These are phyloP conservation scores for Xylaria arbuscula DNA, from an alignment of 2,329 filamentous ascomycete genomes.

Conservation along the genomic window DNA sequence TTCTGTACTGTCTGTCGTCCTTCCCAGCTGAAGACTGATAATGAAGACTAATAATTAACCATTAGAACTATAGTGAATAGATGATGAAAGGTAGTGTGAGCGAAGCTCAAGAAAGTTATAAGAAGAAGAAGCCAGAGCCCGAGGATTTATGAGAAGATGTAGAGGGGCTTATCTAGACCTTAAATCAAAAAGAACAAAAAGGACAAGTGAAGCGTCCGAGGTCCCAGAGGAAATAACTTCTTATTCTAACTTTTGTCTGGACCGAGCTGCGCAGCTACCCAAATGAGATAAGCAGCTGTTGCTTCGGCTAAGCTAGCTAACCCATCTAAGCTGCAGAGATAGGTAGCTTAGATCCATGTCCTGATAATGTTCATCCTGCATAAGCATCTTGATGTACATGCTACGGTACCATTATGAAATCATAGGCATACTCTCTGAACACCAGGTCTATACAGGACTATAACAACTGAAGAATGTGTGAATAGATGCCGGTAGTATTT, in stretches of 20 bases:
- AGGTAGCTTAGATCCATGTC: slow-evolving; percentile 4
- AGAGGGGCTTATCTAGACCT: background rate
- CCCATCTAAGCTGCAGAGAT: background rate
- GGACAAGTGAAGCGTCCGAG: slow-evolving; percentile 2
- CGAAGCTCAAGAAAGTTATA: background rate
- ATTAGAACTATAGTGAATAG: slow-evolving; percentile 4
- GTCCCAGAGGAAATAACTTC: slow-evolving; percentile 5
- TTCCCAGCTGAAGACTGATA: background rate
- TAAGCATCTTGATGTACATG: background rate
- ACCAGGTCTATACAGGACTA: no score
- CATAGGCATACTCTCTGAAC: no score
- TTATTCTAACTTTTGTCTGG: background rate
- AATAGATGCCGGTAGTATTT: no score
- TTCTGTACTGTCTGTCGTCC: slow-evolving; percentile 20
- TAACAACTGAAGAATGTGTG: no score
- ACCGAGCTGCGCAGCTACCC: slow-evolving; percentile 1
- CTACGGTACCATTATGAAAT: background rate
- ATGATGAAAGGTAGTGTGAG: background rate
- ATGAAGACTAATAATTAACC: slow-evolving; percentile 7
- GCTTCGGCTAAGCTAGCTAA: background rate
- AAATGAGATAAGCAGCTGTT: slow-evolving; percentile 8
- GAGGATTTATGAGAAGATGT: background rate
- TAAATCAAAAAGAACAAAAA: background rate
- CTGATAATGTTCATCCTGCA: background rate
- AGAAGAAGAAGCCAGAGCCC: background rate